Conservation (phyloP, 306 rosid genomes). For the Vicia faba region DNA sequence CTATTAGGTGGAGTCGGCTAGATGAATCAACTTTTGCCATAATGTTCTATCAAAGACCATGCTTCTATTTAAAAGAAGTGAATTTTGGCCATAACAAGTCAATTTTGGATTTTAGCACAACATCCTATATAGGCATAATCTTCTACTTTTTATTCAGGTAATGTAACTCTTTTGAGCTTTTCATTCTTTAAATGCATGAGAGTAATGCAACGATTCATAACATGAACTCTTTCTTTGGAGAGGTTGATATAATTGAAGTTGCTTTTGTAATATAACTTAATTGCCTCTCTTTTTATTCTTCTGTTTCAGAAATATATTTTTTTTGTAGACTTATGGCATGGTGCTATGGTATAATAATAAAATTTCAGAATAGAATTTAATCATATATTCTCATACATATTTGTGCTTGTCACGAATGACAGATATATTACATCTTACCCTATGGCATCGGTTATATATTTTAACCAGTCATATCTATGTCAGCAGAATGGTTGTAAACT, state of each 20-base stretch:
- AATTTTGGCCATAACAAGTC: neutral
- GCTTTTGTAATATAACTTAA: neutral
- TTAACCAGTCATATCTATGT: too few species aligned
- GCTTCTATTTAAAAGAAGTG: too few species aligned
- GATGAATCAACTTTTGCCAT: too few species aligned
- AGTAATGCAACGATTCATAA: neutral
- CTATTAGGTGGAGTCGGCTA: too few species aligned
- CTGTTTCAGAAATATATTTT: conserved; percentile 8
- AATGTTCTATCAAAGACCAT: too few species aligned
- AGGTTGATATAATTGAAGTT: neutral
- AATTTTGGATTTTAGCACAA: neutral
- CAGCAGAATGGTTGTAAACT: too few species aligned
- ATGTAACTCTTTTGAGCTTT: neutral
- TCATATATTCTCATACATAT: neutral
- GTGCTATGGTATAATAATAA: neutral
- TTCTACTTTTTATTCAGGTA: neutral
- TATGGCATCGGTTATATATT: too few species aligned
- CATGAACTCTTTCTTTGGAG: conserved; percentile 2
- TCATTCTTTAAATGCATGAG: neutral
- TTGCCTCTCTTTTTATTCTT: neutral
- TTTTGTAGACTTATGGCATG: neutral
- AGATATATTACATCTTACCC: neutral
- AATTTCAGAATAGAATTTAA: conserved; percentile 8
- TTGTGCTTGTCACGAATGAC: conserved; percentile 10
- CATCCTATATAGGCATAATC: neutral